These are phyloP conservation scores for Cercospora sp. DNA, from an alignment of 2,329 filamentous ascomycete species.

Conservation along the genomic window DNA sequence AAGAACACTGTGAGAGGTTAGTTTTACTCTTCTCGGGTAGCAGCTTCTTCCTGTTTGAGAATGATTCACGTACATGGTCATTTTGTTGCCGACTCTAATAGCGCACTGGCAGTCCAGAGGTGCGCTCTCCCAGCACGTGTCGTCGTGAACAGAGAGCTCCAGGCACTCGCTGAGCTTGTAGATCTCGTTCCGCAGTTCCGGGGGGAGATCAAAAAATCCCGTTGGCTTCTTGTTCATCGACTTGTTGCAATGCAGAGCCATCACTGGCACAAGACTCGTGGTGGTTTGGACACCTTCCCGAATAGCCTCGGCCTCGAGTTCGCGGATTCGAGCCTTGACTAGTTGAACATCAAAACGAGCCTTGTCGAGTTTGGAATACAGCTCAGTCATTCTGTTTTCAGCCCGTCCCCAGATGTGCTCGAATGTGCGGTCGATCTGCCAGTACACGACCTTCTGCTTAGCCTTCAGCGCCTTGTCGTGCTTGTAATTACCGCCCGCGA, in stretches of 20 bases:
- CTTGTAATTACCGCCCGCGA: background rate
- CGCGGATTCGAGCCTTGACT: background rate
- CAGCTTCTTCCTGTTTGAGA: too few species aligned
- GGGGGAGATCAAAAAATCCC: background rate
- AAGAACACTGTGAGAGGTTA: too few species aligned
- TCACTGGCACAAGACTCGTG: too few species aligned
- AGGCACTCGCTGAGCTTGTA: background rate
- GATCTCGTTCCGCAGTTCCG: background rate
- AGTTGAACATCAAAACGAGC: too few species aligned
- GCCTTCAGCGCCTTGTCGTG: background rate
- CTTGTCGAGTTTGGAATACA: background rate
- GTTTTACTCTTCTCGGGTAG: too few species aligned
- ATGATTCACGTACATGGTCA: too few species aligned
- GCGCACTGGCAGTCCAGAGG: too few species aligned
- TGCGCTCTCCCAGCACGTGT: too few species aligned
- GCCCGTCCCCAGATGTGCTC: background rate
- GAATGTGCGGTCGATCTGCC: background rate
- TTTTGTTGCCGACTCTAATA: too few species aligned
- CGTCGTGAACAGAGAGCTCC: too few species aligned
- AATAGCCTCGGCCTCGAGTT: background rate
- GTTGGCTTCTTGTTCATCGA: too few species aligned
- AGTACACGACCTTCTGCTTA: background rate
- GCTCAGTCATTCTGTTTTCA: background rate
- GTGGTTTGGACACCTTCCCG: background rate
- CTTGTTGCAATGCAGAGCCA: too few species aligned